Percentiles rank a stretch among this genome's conserved stretches.
phyloP scores from a whole-genome alignment of 208 protist genomes.

The Wallacemonas sp. region DNA sequence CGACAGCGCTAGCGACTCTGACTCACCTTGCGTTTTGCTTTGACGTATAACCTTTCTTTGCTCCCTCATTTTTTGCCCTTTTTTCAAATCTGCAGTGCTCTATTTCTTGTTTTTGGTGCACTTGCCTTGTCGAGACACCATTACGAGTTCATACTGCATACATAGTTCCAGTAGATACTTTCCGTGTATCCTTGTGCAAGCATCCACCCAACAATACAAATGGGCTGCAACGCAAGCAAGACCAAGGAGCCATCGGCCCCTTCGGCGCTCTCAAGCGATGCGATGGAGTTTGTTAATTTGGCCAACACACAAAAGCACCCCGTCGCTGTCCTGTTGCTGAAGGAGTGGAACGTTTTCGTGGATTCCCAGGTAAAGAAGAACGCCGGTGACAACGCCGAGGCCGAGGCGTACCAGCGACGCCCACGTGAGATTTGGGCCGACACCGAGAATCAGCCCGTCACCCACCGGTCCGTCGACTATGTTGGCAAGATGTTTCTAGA shows the following conservation, averaged over 20 bases:
- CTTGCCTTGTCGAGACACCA: too few species aligned
- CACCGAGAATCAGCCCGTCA: constrained; percentile 39
- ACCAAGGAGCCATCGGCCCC: constrained; percentile 27
- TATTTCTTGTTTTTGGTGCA: too few species aligned
- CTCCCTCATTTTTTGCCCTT: neutral
- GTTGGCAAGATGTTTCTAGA: constrained; percentile 86
- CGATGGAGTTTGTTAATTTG: constrained; percentile 53
- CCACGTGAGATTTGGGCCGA: constrained; percentile 75
- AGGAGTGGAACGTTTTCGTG: constrained; percentile 74
- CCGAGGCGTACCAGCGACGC: constrained; percentile 26
- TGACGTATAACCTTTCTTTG: constrained; percentile 8
- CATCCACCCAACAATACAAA: constrained; percentile 10
- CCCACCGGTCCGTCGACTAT: constrained; percentile 76
- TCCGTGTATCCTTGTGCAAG: neutral
- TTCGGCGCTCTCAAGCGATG: constrained; percentile 21
- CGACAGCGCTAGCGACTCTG: too few species aligned
- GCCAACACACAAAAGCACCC: constrained; percentile 52
- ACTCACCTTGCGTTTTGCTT: constrained; percentile 14
- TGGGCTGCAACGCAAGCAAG: constrained; percentile 70
- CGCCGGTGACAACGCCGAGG: constrained; percentile 27
- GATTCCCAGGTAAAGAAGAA: constrained; percentile 38
- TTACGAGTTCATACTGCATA: too few species aligned
- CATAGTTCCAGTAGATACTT: too few species aligned
- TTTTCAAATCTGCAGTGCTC: too few species aligned
- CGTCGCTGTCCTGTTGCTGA: constrained; percentile 61